Evolutionary conservation across 2,329 filamentous ascomycete genomes (phyloP).

Genomic region (Metarhizium humberi): DNA sequence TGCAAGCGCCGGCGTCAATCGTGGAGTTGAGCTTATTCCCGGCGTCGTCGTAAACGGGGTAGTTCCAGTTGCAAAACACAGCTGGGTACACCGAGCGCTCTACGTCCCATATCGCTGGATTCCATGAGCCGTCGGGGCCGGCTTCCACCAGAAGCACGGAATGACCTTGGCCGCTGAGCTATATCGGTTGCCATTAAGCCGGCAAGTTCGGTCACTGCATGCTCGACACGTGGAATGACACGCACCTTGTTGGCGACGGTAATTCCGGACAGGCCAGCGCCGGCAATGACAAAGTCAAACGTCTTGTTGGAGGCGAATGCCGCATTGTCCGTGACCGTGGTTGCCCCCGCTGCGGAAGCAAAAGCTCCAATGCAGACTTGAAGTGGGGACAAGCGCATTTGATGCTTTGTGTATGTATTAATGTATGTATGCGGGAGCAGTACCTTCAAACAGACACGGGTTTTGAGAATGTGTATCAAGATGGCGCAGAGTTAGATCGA

Average conservation of each 20-base stretch:
- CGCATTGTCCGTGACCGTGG: constrained; percentile 12
- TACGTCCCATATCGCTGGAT: constrained; percentile 10
- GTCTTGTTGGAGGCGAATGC: constrained; percentile 3
- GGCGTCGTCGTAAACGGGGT: constrained; percentile 11
- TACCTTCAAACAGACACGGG: no score
- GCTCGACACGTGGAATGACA: background rate
- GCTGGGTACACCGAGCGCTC: constrained; percentile 8
- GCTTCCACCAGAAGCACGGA: constrained; percentile 15
- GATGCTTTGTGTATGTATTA: no score
- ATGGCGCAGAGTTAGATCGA: no score
- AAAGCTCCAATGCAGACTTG: background rate
- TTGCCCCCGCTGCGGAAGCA: constrained; percentile 3
- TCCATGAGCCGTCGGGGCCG: constrained; percentile 14
- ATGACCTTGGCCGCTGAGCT: constrained; percentile 13
- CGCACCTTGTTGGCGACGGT: constrained; percentile 10
- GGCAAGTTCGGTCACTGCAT: background rate
- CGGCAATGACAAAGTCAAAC: constrained; percentile 26
- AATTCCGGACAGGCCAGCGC: constrained; percentile 28
- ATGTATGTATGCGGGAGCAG: no score
- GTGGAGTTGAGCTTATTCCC: constrained; percentile 7
- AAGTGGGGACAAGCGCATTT: background rate
- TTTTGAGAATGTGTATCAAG: no score
- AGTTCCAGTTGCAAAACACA: constrained; percentile 13
- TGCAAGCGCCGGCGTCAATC: constrained; percentile 14
- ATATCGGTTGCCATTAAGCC: background rate